phyloP scores from a whole-genome alignment of 2,329 filamentous ascomycete genomes.

The Chrysosporium keratinophilum region DNA sequence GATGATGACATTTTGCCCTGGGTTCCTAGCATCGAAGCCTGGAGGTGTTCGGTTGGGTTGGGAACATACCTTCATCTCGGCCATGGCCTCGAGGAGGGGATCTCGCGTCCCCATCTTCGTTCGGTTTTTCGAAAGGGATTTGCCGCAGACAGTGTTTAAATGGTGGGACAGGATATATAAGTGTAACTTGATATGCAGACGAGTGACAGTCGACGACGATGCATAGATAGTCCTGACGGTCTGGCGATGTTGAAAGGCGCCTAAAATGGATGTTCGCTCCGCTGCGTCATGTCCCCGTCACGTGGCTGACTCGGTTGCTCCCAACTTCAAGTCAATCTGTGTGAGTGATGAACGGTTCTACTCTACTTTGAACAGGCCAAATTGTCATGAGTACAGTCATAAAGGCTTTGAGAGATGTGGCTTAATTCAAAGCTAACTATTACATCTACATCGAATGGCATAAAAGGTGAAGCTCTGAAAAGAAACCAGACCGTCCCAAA shows the following conservation, averaged over 20 bases:
- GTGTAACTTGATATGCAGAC: neutral
- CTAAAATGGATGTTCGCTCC: neutral
- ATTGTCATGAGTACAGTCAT: neutral
- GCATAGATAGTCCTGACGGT: no score
- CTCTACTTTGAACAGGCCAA: no score
- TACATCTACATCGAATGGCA: constrained; percentile 8
- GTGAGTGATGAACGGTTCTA: no score
- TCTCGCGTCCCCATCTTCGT: constrained; percentile 15
- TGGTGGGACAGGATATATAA: neutral
- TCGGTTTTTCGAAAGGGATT: neutral
- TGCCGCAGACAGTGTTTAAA: neutral
- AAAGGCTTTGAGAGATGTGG: neutral
- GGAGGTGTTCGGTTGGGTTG: no score
- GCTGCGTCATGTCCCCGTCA: constrained; percentile 1
- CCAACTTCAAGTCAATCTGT: no score
- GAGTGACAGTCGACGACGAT: no score
- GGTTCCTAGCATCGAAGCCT: no score
- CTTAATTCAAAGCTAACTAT: neutral
- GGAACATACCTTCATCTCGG: constrained; percentile 18
- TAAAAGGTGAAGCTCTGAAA: neutral
- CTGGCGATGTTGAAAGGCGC: neutral
- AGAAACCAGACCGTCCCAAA: no score
- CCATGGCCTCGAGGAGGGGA: constrained; percentile 17
- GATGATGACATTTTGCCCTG: no score
- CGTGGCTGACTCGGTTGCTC: neutral